Percentiles rank a stretch among this genome's conserved stretches.
Evolutionary conservation across 179 eudicot species (phyloP).

Genomic region (Vitellaria paradoxa): DNA sequence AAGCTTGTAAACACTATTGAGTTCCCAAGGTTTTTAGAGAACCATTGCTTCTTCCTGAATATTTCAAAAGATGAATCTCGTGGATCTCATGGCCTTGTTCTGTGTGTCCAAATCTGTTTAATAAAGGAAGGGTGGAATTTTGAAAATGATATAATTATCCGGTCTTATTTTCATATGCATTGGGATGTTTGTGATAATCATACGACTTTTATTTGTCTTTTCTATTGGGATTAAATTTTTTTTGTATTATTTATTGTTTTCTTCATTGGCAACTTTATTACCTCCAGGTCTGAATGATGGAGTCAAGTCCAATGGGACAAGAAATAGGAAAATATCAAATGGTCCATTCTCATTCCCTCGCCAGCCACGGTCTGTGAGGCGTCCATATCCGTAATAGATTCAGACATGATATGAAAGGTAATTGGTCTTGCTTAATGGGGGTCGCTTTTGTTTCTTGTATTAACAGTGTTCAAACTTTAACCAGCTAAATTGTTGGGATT

Average conservation of each 20-base stretch:
- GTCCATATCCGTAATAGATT: background rate
- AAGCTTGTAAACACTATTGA: background rate
- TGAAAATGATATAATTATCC: background rate
- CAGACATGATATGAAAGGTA: slow-evolving; percentile 6
- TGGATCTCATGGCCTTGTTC: background rate
- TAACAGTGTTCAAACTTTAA: background rate
- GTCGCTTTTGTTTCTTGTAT: slow-evolving; percentile 3
- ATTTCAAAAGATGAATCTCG: slow-evolving; percentile 10
- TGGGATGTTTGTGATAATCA: background rate
- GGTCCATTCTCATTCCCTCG: slow-evolving; percentile 74
- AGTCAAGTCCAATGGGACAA: slow-evolving; percentile 38
- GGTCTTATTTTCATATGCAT: background rate
- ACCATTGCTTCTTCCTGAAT: background rate
- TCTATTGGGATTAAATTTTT: background rate
- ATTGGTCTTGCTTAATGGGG: background rate
- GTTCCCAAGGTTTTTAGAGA: background rate
- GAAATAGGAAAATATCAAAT: slow-evolving; percentile 44
- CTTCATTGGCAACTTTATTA: slow-evolving; percentile 48
- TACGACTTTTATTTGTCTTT: background rate
- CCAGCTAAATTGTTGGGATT: slow-evolving; percentile 2
- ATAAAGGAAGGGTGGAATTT: slow-evolving; percentile 3
- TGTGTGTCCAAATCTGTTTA: background rate
- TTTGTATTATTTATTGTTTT: slow-evolving; percentile 4
- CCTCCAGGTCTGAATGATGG: slow-evolving; percentile 45
- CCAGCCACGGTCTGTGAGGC: slow-evolving; percentile 65